Conservation (phyloP, 441 rosid species). For the Populus hybrid region DNA sequence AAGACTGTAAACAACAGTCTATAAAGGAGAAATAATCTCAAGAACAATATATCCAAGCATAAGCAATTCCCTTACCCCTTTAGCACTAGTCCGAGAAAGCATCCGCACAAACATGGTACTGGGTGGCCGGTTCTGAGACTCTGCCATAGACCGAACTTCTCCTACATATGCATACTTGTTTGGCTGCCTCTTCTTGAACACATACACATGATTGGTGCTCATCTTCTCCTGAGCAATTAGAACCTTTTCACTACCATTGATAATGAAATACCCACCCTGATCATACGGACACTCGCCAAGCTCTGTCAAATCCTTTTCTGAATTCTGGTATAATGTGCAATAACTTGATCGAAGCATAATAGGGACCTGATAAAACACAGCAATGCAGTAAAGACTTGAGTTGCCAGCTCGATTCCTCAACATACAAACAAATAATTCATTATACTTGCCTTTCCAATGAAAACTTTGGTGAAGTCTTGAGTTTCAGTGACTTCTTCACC, state of each 20-base stretch:
- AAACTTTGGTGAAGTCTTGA: constrained; percentile 86
- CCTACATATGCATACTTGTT: constrained; percentile 86
- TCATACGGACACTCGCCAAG: constrained; percentile 98
- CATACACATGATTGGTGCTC: constrained; percentile 96
- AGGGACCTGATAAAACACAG: constrained; percentile 60
- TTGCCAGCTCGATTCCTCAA: constrained; percentile 3
- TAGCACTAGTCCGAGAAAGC: constrained; percentile 91
- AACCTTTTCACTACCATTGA: constrained; percentile 98
- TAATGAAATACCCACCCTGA: constrained; percentile 96
- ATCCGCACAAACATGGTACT: constrained; percentile 97
- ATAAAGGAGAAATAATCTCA: neutral
- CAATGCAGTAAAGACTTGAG: constrained; percentile 8
- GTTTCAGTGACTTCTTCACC: constrained; percentile 95
- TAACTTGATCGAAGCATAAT: constrained; percentile 96
- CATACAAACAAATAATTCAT: neutral
- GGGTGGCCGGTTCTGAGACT: constrained; percentile 89
- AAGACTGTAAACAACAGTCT: neutral
- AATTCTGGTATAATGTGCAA: constrained; percentile 82
- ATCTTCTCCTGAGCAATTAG: constrained; percentile 98
- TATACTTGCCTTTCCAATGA: constrained; percentile 76
- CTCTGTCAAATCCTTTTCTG: constrained; percentile 98
- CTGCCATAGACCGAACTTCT: constrained; percentile 97
- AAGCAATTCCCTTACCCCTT: constrained; percentile 53
- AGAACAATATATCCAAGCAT: neutral
- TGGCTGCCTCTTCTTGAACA: constrained; percentile 95